phyloP scores from a whole-genome alignment of 2,329 filamentous ascomycete species.

The Penicillium vulpinum region DNA sequence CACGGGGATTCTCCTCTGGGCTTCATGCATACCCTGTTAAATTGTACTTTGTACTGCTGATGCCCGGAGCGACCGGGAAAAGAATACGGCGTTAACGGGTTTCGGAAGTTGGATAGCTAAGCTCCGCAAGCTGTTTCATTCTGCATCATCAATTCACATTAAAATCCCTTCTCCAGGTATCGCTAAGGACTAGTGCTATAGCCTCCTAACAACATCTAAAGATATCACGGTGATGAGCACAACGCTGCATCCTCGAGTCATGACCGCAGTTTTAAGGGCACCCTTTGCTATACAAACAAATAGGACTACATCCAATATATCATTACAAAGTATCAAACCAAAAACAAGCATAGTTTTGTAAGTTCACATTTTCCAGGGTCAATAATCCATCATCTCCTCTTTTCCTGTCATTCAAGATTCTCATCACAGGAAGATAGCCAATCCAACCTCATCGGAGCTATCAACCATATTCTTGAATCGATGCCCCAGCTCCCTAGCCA shows the following conservation, averaged over 20 bases:
- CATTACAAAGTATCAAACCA: neutral
- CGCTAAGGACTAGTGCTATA: too few relatives aligned
- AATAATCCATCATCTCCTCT: neutral
- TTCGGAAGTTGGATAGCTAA: too few relatives aligned
- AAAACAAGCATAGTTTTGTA: neutral
- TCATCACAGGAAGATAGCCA: slow-evolving; percentile 4
- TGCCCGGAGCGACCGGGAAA: neutral
- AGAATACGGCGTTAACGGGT: slow-evolving; percentile 5
- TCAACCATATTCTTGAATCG: slow-evolving; percentile 23
- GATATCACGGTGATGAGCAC: neutral
- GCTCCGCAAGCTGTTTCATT: too few relatives aligned
- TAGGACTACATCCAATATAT: neutral
- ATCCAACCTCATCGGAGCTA: slow-evolving; percentile 32
- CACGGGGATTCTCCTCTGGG: neutral
- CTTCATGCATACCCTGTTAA: neutral
- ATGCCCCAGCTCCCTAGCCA: slow-evolving; percentile 20
- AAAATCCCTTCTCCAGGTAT: too few relatives aligned
- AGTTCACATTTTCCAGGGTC: neutral
- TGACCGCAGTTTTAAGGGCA: neutral
- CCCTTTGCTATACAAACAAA: neutral
- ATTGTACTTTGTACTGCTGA: neutral
- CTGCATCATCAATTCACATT: too few relatives aligned
- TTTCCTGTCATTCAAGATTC: neutral
- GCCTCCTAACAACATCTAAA: too few relatives aligned
- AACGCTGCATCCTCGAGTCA: neutral